Evolutionary conservation across 352 stramenopile genomes (phyloP).

Genomic region (Peronosclerospora sorghi): DNA sequence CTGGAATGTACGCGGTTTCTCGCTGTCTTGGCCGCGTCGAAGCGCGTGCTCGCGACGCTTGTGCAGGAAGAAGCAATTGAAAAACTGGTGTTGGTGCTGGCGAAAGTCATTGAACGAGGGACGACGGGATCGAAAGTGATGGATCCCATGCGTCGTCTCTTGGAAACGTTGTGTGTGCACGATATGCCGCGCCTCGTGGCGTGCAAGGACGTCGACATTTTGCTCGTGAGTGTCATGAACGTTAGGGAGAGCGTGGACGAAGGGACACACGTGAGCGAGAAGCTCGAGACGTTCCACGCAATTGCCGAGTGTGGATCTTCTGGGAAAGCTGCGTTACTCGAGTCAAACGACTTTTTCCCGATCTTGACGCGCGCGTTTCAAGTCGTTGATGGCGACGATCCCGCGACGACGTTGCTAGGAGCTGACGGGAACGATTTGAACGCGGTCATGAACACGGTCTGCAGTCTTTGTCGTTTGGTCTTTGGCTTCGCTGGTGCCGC

Average conservation of each 20-base stretch:
- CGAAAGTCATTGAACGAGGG: constrained; percentile 10
- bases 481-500: no score
- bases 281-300: constrained; percentile 52
- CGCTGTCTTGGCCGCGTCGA: constrained; percentile 17
- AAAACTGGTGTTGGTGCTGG: constrained; percentile 35
- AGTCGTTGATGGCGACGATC: no score
- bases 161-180: constrained; percentile 47
- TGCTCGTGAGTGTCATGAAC: constrained; percentile 34
- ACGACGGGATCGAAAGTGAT: constrained; percentile 19
- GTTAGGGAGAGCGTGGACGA: constrained; percentile 3
- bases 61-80: constrained; percentile 48
- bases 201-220: constrained; percentile 46
- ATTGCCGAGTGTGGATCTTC: constrained; percentile 34
- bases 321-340: constrained; percentile 33
- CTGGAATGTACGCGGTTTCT: constrained; percentile 41
- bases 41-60: constrained; percentile 30
- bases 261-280: constrained; percentile 26
- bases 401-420: no score
- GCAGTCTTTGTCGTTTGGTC: no score
- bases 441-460: no score
- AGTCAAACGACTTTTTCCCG: no score
- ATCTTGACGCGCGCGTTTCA: no score
- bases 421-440: no score
- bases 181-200: constrained; percentile 54
- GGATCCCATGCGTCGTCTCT: constrained; percentile 27